Base-by-base conservation (phyloP, 2,329 filamentous ascomycete species). In the Neofusicoccum sp. region DNA sequence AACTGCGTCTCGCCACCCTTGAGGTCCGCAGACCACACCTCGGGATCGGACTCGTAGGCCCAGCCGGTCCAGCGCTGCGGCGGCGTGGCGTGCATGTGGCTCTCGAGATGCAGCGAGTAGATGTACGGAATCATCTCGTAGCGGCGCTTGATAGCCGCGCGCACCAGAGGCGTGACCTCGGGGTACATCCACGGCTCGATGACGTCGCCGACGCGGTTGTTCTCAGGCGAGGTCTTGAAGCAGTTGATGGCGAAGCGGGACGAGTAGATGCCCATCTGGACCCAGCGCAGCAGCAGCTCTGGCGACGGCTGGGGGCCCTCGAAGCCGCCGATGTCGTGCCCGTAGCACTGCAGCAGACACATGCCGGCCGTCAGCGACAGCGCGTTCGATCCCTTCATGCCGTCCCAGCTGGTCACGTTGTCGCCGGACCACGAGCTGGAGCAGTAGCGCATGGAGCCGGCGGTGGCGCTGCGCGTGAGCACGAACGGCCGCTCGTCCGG, bases 181-280 rank as follows among this genome's bases (percentile, higher is more conserved):
- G 88, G 87, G 69, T 91, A 89, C 87, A 91, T 91, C 87, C 88
- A 92, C 0, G 89, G 89, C 76, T 91, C 89, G 64, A 92, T 92
- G 0, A 92, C 88, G 39, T 90, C 89, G 6, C 89, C 89, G 29
- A 90, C 81, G 0, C 80, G 80, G 68, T 87, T 91, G 73, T 91
- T 86, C 0, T 83, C 78, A 0, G 84, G 82, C 0, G 83, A 85
- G 0, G 89, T 92, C 77, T 92, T 92, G 83, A 89, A 91, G 74
- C 89, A 92, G 74, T 92, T 92, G 78, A 91, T 91, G 9, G 89
- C 87, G 68, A 92, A 91, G 0, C 89, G 85, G 0, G 87, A 83
- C 1, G 87, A 89, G 76, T 91, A 85, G 64, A 87, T 84, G 5
- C 89, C 89, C 1, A 90, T 81, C 70, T 92, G 89, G 11, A 91